These are phyloP conservation scores for Fennellomyces sp. DNA, from an alignment of 371 early-diverging fungal species.

Conservation along the genomic window DNA sequence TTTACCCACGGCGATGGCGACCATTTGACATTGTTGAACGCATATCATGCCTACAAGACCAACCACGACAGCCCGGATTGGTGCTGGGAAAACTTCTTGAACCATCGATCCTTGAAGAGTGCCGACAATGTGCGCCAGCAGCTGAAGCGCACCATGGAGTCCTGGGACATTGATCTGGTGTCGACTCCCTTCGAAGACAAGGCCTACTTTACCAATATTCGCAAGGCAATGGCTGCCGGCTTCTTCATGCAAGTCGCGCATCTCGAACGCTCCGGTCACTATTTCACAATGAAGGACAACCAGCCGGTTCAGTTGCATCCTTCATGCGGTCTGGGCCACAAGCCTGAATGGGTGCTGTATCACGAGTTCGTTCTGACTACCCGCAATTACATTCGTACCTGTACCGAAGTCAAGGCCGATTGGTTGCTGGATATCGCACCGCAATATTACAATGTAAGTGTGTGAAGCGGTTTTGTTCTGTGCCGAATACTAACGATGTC, in stretches of 20 bases:
- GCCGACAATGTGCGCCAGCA: slow-evolving; percentile 94
- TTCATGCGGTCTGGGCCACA: slow-evolving; percentile 82
- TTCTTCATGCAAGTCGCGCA: slow-evolving; percentile 99
- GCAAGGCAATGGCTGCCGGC: slow-evolving; percentile 85
- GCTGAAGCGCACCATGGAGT: slow-evolving; percentile 84
- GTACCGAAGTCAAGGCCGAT: slow-evolving; percentile 86
- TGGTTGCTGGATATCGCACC: slow-evolving; percentile 94
- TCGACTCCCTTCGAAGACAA: slow-evolving; percentile 77
- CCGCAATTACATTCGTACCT: slow-evolving; percentile 94
- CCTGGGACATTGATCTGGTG: slow-evolving; percentile 69
- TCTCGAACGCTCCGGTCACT: slow-evolving; percentile 85
- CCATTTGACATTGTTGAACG: slow-evolving; percentile 93
- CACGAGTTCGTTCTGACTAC: slow-evolving; percentile 98
- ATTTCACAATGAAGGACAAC: slow-evolving; percentile 95
- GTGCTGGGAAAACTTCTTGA: slow-evolving; percentile 93
- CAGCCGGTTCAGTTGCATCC: slow-evolving; percentile 97
- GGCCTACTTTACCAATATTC: slow-evolving; percentile 82
- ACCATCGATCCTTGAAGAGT: slow-evolving; percentile 82
- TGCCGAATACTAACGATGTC: slow-evolving; percentile 35
- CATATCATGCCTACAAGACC: slow-evolving; percentile 88
- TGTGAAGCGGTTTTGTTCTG: neutral
- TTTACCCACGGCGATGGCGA: slow-evolving; percentile 93
- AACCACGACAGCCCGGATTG: slow-evolving; percentile 78
- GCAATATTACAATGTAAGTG: slow-evolving; percentile 60
- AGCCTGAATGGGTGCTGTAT: slow-evolving; percentile 97